Evolutionary conservation across 129 eudicot species (phyloP).

Genomic region (Escallonia herrerae): DNA sequence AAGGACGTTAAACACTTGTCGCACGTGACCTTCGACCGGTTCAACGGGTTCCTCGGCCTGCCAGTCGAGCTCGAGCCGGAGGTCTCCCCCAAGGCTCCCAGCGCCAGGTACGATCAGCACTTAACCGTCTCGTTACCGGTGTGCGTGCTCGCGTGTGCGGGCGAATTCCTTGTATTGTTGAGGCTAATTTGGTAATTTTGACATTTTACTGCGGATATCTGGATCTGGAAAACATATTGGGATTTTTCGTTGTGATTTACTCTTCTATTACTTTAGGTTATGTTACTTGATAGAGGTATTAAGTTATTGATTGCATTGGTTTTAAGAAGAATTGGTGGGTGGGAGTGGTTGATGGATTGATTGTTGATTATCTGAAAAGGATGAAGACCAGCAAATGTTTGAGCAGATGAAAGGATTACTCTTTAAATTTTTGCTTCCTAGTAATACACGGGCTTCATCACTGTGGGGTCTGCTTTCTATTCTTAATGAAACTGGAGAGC

Average conservation of each 20-base stretch:
- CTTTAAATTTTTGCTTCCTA: background rate
- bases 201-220: too few species aligned
- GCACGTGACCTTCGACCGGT: slow-evolving; percentile 83
- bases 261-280: too few species aligned
- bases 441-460: background rate
- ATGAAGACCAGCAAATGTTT: background rate
- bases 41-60: slow-evolving; percentile 75
- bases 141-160: too few species aligned
- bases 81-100: slow-evolving; percentile 57
- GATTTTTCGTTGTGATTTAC: too few species aligned
- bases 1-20: slow-evolving; percentile 73
- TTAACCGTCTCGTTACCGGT: too few species aligned
- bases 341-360: background rate
- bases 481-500: too few species aligned
- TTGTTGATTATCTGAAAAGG: background rate
- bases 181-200: too few species aligned
- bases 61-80: slow-evolving; percentile 75
- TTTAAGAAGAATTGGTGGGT: background rate
- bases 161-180: too few species aligned
- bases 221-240: too few species aligned
- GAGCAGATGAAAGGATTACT: background rate
- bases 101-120: slow-evolving; percentile 55
- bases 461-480: background rate
- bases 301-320: too few species aligned
- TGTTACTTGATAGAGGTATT: too few species aligned